These are phyloP conservation scores for Bullera alba DNA, from an alignment of 768 basidiomycete genomes.

Conservation along the genomic window DNA sequence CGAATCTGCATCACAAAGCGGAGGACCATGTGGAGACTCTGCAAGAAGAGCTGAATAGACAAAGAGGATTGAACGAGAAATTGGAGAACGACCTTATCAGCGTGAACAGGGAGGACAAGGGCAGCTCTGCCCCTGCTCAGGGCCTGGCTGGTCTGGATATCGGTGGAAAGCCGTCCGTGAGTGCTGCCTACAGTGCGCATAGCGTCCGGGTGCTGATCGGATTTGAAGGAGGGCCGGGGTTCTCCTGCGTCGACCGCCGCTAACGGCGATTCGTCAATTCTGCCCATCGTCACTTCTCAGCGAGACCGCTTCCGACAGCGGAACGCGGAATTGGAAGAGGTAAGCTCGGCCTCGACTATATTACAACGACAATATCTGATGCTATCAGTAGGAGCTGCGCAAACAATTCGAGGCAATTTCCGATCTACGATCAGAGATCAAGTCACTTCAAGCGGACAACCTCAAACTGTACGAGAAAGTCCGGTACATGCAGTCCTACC, in stretches of 20 bases:
- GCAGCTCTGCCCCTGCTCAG: constrained; percentile 12
- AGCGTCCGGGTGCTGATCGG: background rate
- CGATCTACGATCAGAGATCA: constrained; percentile 85
- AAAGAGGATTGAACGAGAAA: constrained; percentile 73
- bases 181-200: background rate
- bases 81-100: constrained; percentile 85
- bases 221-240: constrained; percentile 38
- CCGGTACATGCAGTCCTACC: constrained; percentile 94
- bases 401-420: constrained; percentile 93
- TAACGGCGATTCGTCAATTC: constrained; percentile 82
- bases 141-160: constrained; percentile 68
- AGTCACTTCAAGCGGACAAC: constrained; percentile 86
- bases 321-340: constrained; percentile 95
- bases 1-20: constrained; percentile 57
- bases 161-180: constrained; percentile 46
- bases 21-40: constrained; percentile 58
- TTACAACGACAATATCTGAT: background rate
- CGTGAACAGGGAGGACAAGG: constrained; percentile 54
- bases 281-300: constrained; percentile 98
- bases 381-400: constrained; percentile 65
- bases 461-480: constrained; percentile 98
- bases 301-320: constrained; percentile 95
- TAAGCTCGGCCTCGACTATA: constrained; percentile 35
- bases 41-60: constrained; percentile 65
- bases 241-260: constrained; percentile 62